Conservation (phyloP, 352 stramenopile genomes). For the Phytophthora sp. region DNA sequence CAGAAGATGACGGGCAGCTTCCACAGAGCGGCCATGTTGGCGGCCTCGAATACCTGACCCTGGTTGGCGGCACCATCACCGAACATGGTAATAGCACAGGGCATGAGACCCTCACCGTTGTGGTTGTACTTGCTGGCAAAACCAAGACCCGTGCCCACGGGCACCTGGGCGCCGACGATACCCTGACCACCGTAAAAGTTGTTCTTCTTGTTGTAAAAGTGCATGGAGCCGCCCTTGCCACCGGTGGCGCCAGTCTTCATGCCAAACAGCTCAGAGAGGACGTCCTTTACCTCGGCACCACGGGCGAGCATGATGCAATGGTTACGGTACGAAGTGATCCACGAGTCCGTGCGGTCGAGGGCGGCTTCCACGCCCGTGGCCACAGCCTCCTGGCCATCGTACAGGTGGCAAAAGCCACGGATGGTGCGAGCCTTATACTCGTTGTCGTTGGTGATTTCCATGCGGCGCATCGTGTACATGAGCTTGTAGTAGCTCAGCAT, state of each 20-base stretch:
- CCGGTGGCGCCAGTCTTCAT: slow-evolving; percentile 88
- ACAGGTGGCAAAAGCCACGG: slow-evolving; percentile 99
- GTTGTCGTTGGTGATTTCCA: slow-evolving; percentile 99
- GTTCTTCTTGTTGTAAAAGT: slow-evolving; percentile 99
- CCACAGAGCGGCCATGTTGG: slow-evolving; percentile 99
- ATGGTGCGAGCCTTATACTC: slow-evolving; percentile 99
- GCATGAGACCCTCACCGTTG: slow-evolving; percentile 90
- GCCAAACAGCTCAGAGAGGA: slow-evolving; percentile 98
- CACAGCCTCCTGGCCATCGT: slow-evolving; percentile 99
- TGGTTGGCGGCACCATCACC: slow-evolving; percentile 99
- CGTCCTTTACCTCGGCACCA: slow-evolving; percentile 92
- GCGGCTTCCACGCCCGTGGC: slow-evolving; percentile 97
- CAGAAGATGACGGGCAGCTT: slow-evolving; percentile 99
- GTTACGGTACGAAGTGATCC: slow-evolving; percentile 99
- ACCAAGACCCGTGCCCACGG: slow-evolving; percentile 96
- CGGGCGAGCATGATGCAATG: slow-evolving; percentile 97
- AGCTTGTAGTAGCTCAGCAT: slow-evolving; percentile 96
- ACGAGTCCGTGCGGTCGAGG: slow-evolving; percentile 95
- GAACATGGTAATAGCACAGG: slow-evolving; percentile 97
- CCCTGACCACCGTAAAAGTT: slow-evolving; percentile 99
- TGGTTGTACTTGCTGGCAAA: slow-evolving; percentile 99
- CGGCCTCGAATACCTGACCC: slow-evolving; percentile 97
- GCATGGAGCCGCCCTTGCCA: slow-evolving; percentile 99
- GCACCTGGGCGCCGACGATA: slow-evolving; percentile 99
- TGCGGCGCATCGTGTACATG: slow-evolving; percentile 99